These are phyloP conservation scores for Pleoardoris graminearum DNA, from an alignment of 2,329 filamentous ascomycete species.

Conservation along the genomic window DNA sequence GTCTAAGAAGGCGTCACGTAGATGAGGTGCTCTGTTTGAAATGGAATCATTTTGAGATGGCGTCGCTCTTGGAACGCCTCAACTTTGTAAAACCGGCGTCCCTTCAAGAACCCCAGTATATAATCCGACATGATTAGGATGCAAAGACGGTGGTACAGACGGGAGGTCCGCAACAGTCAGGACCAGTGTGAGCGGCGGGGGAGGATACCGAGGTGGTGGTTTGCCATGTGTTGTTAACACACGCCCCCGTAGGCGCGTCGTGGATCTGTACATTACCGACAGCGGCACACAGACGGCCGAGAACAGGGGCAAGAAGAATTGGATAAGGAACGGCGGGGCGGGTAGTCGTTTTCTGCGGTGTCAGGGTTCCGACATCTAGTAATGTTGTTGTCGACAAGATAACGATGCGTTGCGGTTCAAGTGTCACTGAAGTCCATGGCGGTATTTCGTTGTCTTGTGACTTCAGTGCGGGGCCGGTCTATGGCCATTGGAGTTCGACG, in stretches of 20 bases:
- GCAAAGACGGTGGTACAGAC: too few species aligned
- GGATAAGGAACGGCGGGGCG: neutral
- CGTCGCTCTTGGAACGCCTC: neutral
- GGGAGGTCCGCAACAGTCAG: too few species aligned
- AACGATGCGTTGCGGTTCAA: neutral
- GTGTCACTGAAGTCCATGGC: neutral
- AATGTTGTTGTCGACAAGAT: neutral
- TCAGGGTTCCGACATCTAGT: neutral
- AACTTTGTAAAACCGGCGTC: neutral
- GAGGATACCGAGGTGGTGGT: neutral
- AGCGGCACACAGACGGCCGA: neutral
- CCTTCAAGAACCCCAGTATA: too few species aligned
- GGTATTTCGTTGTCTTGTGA: neutral
- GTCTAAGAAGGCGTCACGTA: too few species aligned
- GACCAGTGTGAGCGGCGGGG: neutral
- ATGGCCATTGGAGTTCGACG: neutral
- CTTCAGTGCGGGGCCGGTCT: neutral
- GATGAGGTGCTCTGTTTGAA: too few species aligned
- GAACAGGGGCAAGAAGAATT: constrained; percentile 1
- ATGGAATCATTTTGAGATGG: neutral
- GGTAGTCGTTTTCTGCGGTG: neutral
- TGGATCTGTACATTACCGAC: neutral
- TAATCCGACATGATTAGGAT: too few species aligned
- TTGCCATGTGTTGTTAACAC: neutral
- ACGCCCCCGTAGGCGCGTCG: neutral